Percentiles rank a stretch among this genome's conserved stretches.
These are phyloP conservation scores for Fonsecaea pedrosoi DNA, from an alignment of 2,329 filamentous ascomycete genomes.

Conservation along the genomic window DNA sequence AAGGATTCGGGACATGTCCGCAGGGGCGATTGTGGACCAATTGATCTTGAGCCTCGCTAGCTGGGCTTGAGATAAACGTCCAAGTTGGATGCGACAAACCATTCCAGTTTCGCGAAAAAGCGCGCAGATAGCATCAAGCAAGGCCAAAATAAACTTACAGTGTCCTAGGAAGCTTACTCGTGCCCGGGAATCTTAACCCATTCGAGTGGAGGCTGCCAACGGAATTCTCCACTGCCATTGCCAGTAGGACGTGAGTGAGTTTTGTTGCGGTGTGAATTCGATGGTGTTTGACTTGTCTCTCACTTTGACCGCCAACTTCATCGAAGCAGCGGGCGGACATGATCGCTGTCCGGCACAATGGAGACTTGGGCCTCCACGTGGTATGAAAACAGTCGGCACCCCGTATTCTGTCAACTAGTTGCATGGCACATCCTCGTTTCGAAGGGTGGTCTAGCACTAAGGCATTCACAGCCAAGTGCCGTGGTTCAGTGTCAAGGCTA, in stretches of 20 bases:
- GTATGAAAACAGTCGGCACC: not conserved
- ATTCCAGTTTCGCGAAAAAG: not conserved
- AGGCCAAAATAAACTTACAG: not conserved
- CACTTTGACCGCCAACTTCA: not conserved
- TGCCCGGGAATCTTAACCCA: not conserved
- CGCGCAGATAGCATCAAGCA: slow-evolving; percentile 1
- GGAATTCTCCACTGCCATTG: not conserved
- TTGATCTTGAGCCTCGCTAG: not conserved
- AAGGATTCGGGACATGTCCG: slow-evolving; percentile 7
- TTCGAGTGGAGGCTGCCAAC: not conserved
- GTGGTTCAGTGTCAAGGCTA: not conserved
- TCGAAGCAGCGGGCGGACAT: not conserved
- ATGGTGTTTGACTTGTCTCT: not conserved
- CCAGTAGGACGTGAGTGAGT: not conserved
- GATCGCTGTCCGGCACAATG: not conserved
- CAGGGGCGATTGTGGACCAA: not conserved
- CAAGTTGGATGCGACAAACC: not conserved
- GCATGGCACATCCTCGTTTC: not conserved
- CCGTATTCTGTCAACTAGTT: not conserved
- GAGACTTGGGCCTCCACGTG: not conserved
- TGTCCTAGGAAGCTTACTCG: not conserved
- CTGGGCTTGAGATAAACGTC: not conserved
- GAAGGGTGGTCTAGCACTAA: not conserved
- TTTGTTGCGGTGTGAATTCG: not conserved
- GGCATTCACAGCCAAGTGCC: not conserved